phyloP scores from a whole-genome alignment of 2,329 filamentous ascomycete genomes.

The Ophiostoma angusticollis region DNA sequence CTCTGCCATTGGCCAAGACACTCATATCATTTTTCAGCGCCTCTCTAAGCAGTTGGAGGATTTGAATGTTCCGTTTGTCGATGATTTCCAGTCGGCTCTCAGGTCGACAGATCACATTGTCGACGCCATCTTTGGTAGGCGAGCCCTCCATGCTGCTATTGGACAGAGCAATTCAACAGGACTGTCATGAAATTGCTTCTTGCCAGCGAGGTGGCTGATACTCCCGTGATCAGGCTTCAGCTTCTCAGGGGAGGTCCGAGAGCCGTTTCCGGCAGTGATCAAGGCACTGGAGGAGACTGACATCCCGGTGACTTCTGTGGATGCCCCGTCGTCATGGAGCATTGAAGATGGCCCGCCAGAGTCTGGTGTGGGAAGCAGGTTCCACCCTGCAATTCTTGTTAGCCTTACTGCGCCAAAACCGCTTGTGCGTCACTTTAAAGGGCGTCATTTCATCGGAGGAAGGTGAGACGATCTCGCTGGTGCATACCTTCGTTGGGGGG shows the following conservation, averaged over 20 bases:
- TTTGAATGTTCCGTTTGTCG: conserved; percentile 68
- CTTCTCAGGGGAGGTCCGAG: conserved; percentile 83
- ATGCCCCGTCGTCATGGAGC: conserved; percentile 90
- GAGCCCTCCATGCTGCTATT: background rate
- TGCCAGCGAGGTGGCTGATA: background rate
- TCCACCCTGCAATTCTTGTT: conserved; percentile 68
- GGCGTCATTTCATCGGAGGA: conserved; percentile 85
- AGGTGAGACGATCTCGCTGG: conserved; percentile 35
- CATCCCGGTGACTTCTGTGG: conserved; percentile 73
- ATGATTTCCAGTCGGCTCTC: conserved; percentile 61
- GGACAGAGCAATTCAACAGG: background rate
- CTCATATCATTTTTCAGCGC: conserved; percentile 38
- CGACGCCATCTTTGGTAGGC: conserved; percentile 78
- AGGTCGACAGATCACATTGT: conserved; percentile 64
- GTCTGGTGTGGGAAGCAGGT: conserved; percentile 63
- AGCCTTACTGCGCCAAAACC: conserved; percentile 92
- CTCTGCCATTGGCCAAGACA: background rate
- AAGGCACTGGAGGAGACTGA: conserved; percentile 58
- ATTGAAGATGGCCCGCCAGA: conserved; percentile 75
- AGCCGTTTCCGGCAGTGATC: conserved; percentile 79
- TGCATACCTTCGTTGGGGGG: too few species aligned
- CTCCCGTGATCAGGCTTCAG: conserved; percentile 55
- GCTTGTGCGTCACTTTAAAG: conserved; percentile 68
- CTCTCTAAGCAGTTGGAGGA: conserved; percentile 74
- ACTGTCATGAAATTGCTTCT: background rate